These are phyloP conservation scores for Tylopilus sp. DNA, from an alignment of 768 basidiomycete genomes.

Conservation along the genomic window DNA sequence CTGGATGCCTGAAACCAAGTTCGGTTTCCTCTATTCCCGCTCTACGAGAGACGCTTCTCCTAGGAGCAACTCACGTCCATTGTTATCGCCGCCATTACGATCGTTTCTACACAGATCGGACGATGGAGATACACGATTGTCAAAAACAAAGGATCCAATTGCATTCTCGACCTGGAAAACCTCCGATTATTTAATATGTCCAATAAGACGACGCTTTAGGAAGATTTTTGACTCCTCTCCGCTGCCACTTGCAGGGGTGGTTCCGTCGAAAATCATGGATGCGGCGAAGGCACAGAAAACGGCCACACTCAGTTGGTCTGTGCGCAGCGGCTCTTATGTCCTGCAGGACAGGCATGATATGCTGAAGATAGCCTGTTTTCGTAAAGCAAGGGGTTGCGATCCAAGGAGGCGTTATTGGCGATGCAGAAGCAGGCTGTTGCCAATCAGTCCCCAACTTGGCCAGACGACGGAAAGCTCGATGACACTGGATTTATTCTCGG, in stretches of 20 bases:
- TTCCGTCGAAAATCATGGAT: neutral
- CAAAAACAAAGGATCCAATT: neutral
- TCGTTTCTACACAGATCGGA: neutral
- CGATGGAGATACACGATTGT: neutral
- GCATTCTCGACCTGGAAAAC: constrained; percentile 4
- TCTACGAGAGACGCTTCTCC: neutral
- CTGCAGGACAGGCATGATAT: no score
- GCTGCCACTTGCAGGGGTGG: neutral
- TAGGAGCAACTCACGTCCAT: no score
- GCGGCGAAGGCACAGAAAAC: neutral
- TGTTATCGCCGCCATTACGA: constrained; percentile 1
- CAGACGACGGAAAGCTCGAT: no score
- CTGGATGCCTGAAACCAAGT: neutral
- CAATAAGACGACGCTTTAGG: neutral
- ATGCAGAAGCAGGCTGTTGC: no score
- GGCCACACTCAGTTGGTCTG: neutral
- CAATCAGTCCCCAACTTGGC: no score
- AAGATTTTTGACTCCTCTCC: neutral
- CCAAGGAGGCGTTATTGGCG: no score
- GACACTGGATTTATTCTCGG: no score
- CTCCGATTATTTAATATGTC: constrained; percentile 3
- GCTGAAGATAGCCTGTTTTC: no score
- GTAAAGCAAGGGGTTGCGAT: no score
- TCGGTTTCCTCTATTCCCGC: neutral
- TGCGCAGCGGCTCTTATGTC: no score